Percentiles rank a stretch among this genome's conserved stretches.
Conservation (phyloP, 495 filamentous ascomycete genomes). For the Lindgomyces ingoldianus region DNA sequence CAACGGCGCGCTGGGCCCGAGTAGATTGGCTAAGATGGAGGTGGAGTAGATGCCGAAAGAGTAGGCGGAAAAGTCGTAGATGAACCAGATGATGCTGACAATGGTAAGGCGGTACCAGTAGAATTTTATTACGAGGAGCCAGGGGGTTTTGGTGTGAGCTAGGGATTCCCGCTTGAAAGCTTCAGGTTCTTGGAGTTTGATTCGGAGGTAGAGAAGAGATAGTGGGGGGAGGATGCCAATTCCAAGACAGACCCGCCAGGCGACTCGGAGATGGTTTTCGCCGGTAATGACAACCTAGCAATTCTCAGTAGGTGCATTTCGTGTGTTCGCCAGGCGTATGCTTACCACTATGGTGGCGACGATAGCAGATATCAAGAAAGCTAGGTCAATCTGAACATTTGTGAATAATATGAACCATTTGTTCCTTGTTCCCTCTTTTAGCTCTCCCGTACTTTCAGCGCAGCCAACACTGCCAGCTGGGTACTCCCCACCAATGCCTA, state of each 20-base stretch:
- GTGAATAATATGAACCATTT: constrained; percentile 94
- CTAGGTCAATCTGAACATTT: constrained; percentile 82
- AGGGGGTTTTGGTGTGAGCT: constrained; percentile 58
- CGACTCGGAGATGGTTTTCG: constrained; percentile 68
- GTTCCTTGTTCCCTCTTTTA: constrained; percentile 77
- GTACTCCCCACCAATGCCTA: constrained; percentile 70
- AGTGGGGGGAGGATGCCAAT: constrained; percentile 79
- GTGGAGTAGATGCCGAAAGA: constrained; percentile 78
- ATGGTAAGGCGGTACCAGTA: constrained; percentile 65
- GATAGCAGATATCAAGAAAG: constrained; percentile 73
- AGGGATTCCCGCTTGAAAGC: constrained; percentile 67
- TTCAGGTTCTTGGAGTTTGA: constrained; percentile 79
- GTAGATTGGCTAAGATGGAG: constrained; percentile 67
- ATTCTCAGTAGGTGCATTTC: constrained; percentile 3
- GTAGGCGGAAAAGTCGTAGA: constrained; percentile 85
- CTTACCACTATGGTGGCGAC: constrained; percentile 58
- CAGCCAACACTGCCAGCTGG: constrained; percentile 84
- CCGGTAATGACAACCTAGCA: constrained; percentile 62
- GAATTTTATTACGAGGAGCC: constrained; percentile 56
- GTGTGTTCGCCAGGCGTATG: neutral
- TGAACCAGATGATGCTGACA: constrained; percentile 85
- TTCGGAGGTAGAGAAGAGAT: constrained; percentile 69
- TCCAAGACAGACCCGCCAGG: constrained; percentile 75
- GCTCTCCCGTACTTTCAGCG: constrained; percentile 80
- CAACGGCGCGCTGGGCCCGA: constrained; percentile 57